phyloP scores from a whole-genome alignment of 2,329 filamentous ascomycete genomes.

The Arthrobotrys pseudoclavata region DNA sequence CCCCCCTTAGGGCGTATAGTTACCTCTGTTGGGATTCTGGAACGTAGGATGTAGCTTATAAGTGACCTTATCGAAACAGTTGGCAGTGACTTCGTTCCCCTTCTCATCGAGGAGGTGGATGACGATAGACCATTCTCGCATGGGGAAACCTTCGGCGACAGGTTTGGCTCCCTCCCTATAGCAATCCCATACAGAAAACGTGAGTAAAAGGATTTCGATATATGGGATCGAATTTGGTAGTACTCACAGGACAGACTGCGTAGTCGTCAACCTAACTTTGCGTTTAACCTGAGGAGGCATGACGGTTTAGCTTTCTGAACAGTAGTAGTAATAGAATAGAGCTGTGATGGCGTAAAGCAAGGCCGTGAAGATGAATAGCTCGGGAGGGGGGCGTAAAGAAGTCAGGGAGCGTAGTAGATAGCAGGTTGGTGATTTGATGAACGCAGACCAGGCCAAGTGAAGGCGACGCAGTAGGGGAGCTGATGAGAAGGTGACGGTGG shows the following conservation, averaged over 20 bases:
- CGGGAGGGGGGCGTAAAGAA: background rate
- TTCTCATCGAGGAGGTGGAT: slow-evolving; percentile 86
- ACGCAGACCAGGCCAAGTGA: background rate
- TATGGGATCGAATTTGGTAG: background rate
- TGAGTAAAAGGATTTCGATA: background rate
- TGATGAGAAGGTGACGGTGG: slow-evolving; percentile 8
- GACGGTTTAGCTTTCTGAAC: slow-evolving; percentile 8
- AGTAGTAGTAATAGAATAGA: background rate
- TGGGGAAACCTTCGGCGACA: slow-evolving; percentile 87
- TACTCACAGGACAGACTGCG: slow-evolving; percentile 88
- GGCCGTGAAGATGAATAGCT: background rate
- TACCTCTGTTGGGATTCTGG: slow-evolving; percentile 86
- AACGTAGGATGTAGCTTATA: slow-evolving; percentile 97
- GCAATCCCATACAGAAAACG: background rate
- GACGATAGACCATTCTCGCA: slow-evolving; percentile 91
- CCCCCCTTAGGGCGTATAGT: too few relatives aligned
- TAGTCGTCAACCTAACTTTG: slow-evolving; percentile 90
- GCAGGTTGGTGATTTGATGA: background rate
- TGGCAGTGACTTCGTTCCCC: slow-evolving; percentile 80
- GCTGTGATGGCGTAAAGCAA: background rate
- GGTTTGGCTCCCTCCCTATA: slow-evolving; percentile 70
- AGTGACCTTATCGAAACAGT: slow-evolving; percentile 88
- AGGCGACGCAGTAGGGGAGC: background rate
- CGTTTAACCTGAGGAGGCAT: slow-evolving; percentile 76
- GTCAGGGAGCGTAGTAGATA: background rate